A percentile compares a stretch with the other conserved stretches of the same genome.
Evolutionary conservation across 1,139 yeast species (phyloP).

Genomic region (Pneumocystis wakefieldiae): DNA sequence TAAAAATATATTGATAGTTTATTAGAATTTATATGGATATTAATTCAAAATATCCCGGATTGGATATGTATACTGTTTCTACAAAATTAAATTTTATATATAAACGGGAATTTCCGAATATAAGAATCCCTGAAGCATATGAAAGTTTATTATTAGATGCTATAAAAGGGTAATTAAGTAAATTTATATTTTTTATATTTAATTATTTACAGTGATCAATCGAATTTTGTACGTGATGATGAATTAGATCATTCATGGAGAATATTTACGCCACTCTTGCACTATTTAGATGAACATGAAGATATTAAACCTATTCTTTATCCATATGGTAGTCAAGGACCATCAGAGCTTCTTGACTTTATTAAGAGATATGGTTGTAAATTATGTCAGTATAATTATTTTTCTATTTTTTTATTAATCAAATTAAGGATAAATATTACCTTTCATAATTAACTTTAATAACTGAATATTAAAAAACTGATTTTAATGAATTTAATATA

Average conservation of each 20-base stretch:
- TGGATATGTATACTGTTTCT: conserved; percentile 61
- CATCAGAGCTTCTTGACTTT: conserved; percentile 46
- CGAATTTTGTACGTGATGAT: conserved; percentile 95
- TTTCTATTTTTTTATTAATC: neutral
- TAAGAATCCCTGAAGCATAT: conserved; percentile 95
- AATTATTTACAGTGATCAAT: conserved; percentile 46
- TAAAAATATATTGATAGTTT: neutral
- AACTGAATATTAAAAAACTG: neutral
- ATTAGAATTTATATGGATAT: conserved; percentile 58
- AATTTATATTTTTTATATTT: neutral
- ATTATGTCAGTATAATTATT: neutral
- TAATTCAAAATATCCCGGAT: conserved; percentile 87
- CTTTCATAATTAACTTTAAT: neutral
- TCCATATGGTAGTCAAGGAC: conserved; percentile 89
- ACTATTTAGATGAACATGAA: conserved; percentile 50
- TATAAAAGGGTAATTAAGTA: conserved; percentile 32
- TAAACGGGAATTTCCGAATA: conserved; percentile 63
- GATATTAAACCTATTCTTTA: conserved; percentile 41
- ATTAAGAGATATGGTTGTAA: conserved; percentile 52
- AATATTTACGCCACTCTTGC: conserved; percentile 55
- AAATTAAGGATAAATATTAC: neutral
- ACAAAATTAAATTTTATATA: conserved; percentile 87
- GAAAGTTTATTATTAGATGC: conserved; percentile 91
- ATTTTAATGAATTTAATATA: neutral
- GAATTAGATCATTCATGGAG: conserved; percentile 91